phyloP scores from a whole-genome alignment of 139 green algal species.

The Nannochloris sp. region DNA sequence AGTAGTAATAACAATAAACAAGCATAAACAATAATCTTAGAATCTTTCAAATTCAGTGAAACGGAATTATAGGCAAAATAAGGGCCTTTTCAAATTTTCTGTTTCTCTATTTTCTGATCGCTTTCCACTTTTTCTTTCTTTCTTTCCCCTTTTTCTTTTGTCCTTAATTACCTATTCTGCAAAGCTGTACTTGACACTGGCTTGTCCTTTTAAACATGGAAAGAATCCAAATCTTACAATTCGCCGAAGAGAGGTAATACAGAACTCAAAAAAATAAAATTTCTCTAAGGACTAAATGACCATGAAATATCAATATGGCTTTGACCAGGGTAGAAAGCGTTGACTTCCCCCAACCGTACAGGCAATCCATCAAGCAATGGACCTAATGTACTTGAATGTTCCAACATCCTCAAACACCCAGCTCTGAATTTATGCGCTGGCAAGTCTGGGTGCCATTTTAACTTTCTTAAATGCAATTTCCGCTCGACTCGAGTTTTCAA shows the following conservation, averaged over 20 bases:
- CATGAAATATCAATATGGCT: constrained; percentile 47
- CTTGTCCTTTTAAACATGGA: too few relatives aligned
- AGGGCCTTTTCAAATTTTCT: not conserved
- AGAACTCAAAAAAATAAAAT: not conserved
- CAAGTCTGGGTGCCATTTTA: constrained; percentile 32
- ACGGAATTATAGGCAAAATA: not conserved
- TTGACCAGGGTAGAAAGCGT: constrained; percentile 30
- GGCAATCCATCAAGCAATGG: constrained; percentile 40
- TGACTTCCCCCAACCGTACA: constrained; percentile 38
- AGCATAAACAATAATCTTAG: not conserved
- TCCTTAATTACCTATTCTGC: not conserved
- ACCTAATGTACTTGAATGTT: constrained; percentile 24
- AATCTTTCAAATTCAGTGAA: not conserved
- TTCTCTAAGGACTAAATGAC: constrained; percentile 32
- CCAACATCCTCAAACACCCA: constrained; percentile 37
- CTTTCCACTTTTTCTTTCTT: not conserved
- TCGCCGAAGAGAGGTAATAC: too few relatives aligned
- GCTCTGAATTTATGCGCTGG: constrained; percentile 18
- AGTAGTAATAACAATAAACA: not conserved
- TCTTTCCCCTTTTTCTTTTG: not conserved
- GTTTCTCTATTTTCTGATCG: too few relatives aligned
- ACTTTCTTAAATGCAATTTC: constrained; percentile 28
- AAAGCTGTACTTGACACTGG: too few relatives aligned
- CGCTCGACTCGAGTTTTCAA: constrained; percentile 27
- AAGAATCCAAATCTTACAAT: too few relatives aligned